phyloP scores from a whole-genome alignment of 495 filamentous ascomycete genomes.

The Staphylotrichum tortipilum region DNA sequence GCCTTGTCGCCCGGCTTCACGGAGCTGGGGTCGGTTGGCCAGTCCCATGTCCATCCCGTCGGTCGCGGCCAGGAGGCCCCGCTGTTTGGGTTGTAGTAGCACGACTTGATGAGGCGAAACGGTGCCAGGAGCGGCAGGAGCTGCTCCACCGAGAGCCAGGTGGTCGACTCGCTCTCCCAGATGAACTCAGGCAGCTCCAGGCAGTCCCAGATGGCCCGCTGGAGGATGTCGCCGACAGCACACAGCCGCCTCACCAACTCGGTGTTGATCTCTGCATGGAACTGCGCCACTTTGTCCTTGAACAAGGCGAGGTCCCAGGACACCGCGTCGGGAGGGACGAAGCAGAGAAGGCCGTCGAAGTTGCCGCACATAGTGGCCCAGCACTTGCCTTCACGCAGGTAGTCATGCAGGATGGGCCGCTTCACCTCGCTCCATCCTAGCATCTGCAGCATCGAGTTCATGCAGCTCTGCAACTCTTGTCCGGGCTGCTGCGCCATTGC shows the following conservation, averaged over 20 bases:
- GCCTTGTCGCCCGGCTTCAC: constrained; percentile 1
- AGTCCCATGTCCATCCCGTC: constrained; percentile 13
- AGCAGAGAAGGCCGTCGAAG: constrained; percentile 18
- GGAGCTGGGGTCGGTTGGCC: constrained; percentile 20
- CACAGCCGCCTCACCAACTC: constrained; percentile 14
- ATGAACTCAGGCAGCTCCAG: constrained; percentile 21
- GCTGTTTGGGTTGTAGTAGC: constrained; percentile 6
- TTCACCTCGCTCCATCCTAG: constrained; percentile 16
- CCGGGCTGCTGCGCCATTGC: not conserved
- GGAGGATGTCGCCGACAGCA: constrained; percentile 13
- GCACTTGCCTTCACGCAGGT: constrained; percentile 25
- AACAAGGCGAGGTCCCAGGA: constrained; percentile 19
- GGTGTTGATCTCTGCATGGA: constrained; percentile 16
- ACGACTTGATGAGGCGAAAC: constrained; percentile 14
- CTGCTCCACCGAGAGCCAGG: constrained; percentile 6
- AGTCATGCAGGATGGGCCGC: constrained; percentile 16
- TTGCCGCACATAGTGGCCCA: constrained; percentile 21
- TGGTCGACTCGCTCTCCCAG: constrained; percentile 17
- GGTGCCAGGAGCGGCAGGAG: constrained; percentile 13
- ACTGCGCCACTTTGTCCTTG: constrained; percentile 11
- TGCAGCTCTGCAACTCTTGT: not conserved
- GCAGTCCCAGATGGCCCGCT: constrained; percentile 15
- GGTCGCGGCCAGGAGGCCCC: constrained; percentile 14
- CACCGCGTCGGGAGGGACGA: constrained; percentile 13
- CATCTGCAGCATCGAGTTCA: constrained; percentile 8